Base-by-base conservation (phyloP, 2,329 filamentous ascomycete species). In the Microdochium bolleyi region DNA sequence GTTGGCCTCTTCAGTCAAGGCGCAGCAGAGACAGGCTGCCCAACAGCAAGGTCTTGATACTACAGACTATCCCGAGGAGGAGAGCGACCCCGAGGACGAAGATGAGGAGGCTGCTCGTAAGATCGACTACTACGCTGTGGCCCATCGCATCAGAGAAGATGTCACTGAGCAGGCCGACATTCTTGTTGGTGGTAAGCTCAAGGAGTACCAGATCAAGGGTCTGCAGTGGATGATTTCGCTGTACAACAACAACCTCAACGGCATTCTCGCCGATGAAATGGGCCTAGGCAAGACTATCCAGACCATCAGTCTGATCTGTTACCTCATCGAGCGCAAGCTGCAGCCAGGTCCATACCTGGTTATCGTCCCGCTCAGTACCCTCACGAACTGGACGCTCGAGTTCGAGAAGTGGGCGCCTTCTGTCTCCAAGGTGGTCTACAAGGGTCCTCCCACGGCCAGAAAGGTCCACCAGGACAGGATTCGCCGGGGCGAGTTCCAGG, bases 201-300 rank as follows among this genome's bases (percentile, higher is more conserved):
- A 99, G 71, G 94, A 99, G 69, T 99, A 99, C 71, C 94, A 99
- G 73, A 61, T 99, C 72, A 97, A 96, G 83, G 94, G 94, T 80
- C 76, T 99, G 49, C 92, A 99, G 70, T 99, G 94, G 94, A 99
- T 99, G 94, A 86, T 99, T 56, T 99, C 94, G 14, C 80, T 99
- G 14, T 99, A 97, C 81, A 99, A 99, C 84, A 99, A 99, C 78
- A 99, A 96, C 72, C 82, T 99, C 59, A 99, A 99, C 69, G 94
- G 94, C 80, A 97, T 99, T 60, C 77, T 99, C 62, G 94, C 94
- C 54, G 94, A 99, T 64, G 94, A 99, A 73, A 99, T 99, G 94
- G 94, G 94, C 85, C 89, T 99, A 59, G 94, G 94, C 70, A 99
- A 99, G 76, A 99, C 94, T 0, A 99, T 99, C 62, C 94, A 99